Evolutionary conservation across 225 moss, liverwort and hornwort species (phyloP), one percentile per base, ranked within the genome.

Genomic region (Bryoerythrophyllum caledonicum): DNA sequence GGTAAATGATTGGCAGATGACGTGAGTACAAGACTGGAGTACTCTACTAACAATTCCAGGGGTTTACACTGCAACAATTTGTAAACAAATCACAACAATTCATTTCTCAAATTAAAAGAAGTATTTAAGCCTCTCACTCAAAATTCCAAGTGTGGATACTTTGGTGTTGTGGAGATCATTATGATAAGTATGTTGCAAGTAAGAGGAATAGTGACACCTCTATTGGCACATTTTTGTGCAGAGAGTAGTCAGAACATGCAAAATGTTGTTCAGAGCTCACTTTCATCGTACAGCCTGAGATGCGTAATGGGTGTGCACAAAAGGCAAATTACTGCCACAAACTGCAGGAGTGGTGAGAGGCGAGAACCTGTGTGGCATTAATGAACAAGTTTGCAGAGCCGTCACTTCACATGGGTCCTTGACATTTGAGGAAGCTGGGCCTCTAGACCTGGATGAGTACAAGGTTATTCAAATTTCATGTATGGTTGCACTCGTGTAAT

Each of bases 331-430:
- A 54, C 74, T 74, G 64, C 41, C 26, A 40, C 56, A 75, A 30
- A 44, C 65, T 55, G 65, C 63, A 41, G 43, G 28, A 44, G 44
- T 3, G 0, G 26, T 57, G 59, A 35, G 44, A 27, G 71, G 44
- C 0, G 25, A 40, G 66, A 35, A 57, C 19, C 17, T 23, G 65
- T n/a, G 64, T 3, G 12, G 59, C 14, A 41, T 65, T 71, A 48
- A 81, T 62, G 38, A 37, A 44, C 72, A 35, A 35, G 67, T 15
- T 41, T 16, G 60, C 73, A 67, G 72, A 73, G 81, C 81, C 68
- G 68, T 82, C 77, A 68, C 48, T 77, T 68, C 81, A 48, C 68
- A 27, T 63, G 77, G 13, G 51, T 14, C 20, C 30, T 65, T 10
- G 60, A 38, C 10, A 34, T 54, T 4, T 34, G 60, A n/a, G 0